Evolutionary conservation across 2,329 filamentous ascomycete species (phyloP), one percentile per base, ranked within the genome.

Genomic region (Aureobasidium sp.): DNA sequence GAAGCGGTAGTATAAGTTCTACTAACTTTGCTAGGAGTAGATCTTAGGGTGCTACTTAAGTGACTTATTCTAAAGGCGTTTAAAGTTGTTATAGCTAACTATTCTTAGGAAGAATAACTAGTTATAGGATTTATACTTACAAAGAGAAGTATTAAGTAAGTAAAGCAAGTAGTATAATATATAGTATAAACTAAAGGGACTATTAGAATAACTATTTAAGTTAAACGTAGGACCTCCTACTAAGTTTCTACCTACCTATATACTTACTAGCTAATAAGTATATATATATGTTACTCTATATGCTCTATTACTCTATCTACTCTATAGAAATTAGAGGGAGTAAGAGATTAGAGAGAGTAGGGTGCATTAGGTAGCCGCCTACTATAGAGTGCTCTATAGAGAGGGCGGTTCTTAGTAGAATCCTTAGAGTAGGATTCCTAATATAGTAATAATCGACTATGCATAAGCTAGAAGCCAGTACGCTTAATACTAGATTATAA

Each of bases 171-270:
- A 37, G 23, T 39, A 36, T n/a, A 15, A 36, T n/a, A 15, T 42
- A 55, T 55, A 55, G 51, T 55, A 15, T 55, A 44, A 13, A 56
- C 52, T 34, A 44, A 56, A 56, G 37, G 52, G 37, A 56, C 52
- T 56, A 12, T 56, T 56, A 34, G 26, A 44, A 44, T 56, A 56
- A 56, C 37, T 56, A 56, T 27, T 56, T 56, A 34, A 56, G 52
- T 56, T 56, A 34, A 56, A 56, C 23, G 26, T 15, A 44, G 52
- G 8, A 56, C 52, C 8, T 32, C 29, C 29, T 44, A 32, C n/a
- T 34, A 20, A 20, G 20, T 15, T 9, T 5, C 52, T 56, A n/a
- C 52, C 52, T 56, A 9, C 52, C 34, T 52, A 52, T 52, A 52
- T 52, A 56, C 37, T 17, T 56, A 7, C 29, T 42, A 10, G 3